Percentiles rank a stretch among this genome's conserved stretches.
phyloP scores from a whole-genome alignment of 306 rosid species.

The Dicorynia guianensis region DNA sequence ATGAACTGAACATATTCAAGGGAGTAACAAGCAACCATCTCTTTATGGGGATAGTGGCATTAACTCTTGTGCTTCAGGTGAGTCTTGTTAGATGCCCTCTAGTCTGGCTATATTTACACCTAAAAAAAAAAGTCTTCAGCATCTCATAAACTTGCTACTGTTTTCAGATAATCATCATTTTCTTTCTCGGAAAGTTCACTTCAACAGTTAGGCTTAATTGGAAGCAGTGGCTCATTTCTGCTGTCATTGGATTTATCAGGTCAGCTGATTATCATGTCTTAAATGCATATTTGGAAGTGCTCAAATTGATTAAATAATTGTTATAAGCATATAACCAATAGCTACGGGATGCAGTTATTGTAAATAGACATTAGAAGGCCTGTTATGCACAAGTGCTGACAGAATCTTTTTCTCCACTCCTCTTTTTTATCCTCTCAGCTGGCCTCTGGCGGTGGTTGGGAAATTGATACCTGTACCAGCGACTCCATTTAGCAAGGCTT shows the following conservation, averaged over 20 bases:
- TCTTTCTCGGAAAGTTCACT: constrained; percentile 89
- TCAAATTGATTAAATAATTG: background rate
- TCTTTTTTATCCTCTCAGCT: constrained; percentile 50
- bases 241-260: constrained; percentile 75
- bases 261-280: constrained; percentile 35
- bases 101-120: constrained; percentile 19
- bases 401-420: background rate
- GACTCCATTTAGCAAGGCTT: constrained; percentile 35
- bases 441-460: constrained; percentile 92
- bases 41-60: constrained; percentile 77
- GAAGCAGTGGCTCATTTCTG: constrained; percentile 81
- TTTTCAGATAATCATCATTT: constrained; percentile 71
- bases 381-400: constrained; percentile 11
- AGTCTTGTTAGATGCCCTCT: constrained; percentile 29
- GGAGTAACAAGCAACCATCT: constrained; percentile 78
- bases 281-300: constrained; percentile 10
- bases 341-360: background rate
- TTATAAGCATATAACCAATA: constrained; percentile 1
- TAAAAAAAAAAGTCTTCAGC: background rate
- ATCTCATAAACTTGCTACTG: background rate
- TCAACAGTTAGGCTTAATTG: constrained; percentile 75
- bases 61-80: constrained; percentile 93
- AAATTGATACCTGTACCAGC: constrained; percentile 74
- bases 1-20: constrained; percentile 75
- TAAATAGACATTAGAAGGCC: background rate